These are phyloP conservation scores for Podaxis sp. DNA, from an alignment of 768 basidiomycete species.

Conservation along the genomic window DNA sequence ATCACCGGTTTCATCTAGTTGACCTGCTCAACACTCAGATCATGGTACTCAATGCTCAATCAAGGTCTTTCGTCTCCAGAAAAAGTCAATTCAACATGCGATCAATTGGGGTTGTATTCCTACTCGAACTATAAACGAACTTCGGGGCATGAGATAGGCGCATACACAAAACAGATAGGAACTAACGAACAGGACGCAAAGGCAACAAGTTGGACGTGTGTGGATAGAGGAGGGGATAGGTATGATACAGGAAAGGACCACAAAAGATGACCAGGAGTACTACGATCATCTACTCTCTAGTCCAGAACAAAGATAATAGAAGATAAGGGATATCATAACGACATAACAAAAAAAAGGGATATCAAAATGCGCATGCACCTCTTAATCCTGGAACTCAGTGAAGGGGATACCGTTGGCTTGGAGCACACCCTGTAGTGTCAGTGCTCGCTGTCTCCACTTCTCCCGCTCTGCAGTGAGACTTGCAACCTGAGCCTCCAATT, in stretches of 20 bases:
- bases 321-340: conserved; percentile 7
- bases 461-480: conserved; percentile 44
- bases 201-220: too few relatives aligned
- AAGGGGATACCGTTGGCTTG: conserved; percentile 15
- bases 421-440: conserved; percentile 38
- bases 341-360: conserved; percentile 1
- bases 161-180: background rate
- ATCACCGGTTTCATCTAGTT: too few relatives aligned
- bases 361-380: background rate
- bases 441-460: conserved; percentile 49
- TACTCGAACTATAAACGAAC: background rate
- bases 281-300: background rate
- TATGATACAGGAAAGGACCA: background rate
- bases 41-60: too few relatives aligned
- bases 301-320: background rate
- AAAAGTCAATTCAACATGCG: background rate
- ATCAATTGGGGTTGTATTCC: background rate
- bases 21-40: too few relatives aligned
- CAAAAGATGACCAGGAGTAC: background rate
- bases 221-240: background rate
- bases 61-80: too few relatives aligned
- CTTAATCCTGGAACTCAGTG: conserved; percentile 14
- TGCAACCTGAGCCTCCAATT: conserved; percentile 50
- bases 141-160: background rate
- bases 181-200: background rate